Evolutionary conservation across 306 rosid species (phyloP), one percentile per base, ranked within the genome.

Genomic region (Lagenaria siceraria): DNA sequence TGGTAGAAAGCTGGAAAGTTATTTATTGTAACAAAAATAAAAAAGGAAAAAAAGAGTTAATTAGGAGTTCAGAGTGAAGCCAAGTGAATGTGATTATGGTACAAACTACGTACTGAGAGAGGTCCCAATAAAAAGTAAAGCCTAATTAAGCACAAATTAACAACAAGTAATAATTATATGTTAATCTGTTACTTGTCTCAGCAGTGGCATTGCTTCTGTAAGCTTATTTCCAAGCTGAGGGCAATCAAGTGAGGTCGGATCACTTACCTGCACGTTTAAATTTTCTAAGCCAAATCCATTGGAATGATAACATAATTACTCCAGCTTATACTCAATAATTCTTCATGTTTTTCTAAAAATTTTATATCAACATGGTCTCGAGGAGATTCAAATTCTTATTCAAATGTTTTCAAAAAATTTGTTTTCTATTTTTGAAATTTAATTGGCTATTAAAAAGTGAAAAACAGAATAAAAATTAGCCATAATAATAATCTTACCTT

Each of bases 211-310:
- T 82, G 80, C 82, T 27, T 76, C 77, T 27, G 48, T 78, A 72
- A 88, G 49, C 79, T 85, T 88, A 31, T 56, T 81, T 77, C 79
- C 82, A 70, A 88, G 85, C 80, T 78, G 78, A 56, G 59, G 4
- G 12, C 56, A 75, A 80, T 88, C 89, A 18, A 80, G 60, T 22
- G 60, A 33, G 17, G 40, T 79, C 54, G 85, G 74, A 74, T 71
- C 77, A 48, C 62, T 76, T 21, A 80, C 86, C 91, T 88, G 85
- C 60, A 53, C 19, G 86, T 78, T 62, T 59, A 69, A 42, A 18
- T 18, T 13, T 22, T 12, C 5, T 38, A 68, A 72, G 15, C 31
- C 9, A 12, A 12, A 4, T 40, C 33, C 52, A 46, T 46, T 46
- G 51, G 51, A 46, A 46, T 2, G 51, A 46, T 46, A 46, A 42